These are phyloP conservation scores for Coleophoma crateriformis DNA, from an alignment of 2,329 filamentous ascomycete genomes.

Conservation along the genomic window DNA sequence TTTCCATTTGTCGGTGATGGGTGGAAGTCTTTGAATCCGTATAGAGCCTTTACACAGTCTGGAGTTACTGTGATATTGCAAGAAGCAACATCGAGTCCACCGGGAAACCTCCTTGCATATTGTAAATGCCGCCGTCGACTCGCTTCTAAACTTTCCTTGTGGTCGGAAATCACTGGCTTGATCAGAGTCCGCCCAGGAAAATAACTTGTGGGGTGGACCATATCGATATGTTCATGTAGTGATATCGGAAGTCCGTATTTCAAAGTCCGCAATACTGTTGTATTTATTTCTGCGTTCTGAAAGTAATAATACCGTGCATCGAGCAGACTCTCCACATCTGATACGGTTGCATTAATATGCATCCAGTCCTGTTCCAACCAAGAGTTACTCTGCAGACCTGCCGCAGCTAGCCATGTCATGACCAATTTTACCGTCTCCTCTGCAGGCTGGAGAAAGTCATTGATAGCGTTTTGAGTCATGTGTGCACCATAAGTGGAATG, in stretches of 20 bases:
- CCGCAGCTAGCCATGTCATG: constrained; percentile 35
- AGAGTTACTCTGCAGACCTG: constrained; percentile 34
- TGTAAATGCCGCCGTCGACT: background rate
- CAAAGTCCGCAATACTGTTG: constrained; percentile 41
- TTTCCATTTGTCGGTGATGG: constrained; percentile 9
- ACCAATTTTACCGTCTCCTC: constrained; percentile 30
- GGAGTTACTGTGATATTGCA: constrained; percentile 27
- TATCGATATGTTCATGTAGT: constrained; percentile 29
- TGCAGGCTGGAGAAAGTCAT: constrained; percentile 34
- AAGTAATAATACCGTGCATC: constrained; percentile 21
- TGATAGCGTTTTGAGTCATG: constrained; percentile 35
- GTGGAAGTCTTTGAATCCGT: constrained; percentile 18
- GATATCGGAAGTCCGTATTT: constrained; percentile 32
- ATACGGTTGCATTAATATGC: constrained; percentile 18
- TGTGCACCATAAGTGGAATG: constrained; percentile 42
- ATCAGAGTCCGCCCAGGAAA: constrained; percentile 31
- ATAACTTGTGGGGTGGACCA: constrained; percentile 36
- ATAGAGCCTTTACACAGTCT: constrained; percentile 24
- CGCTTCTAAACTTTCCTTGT: background rate
- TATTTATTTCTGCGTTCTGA: constrained; percentile 34
- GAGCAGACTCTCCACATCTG: constrained; percentile 20
- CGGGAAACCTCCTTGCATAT: constrained; percentile 1
- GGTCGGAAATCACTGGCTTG: background rate
- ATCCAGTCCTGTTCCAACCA: constrained; percentile 46
- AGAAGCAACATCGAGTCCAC: constrained; percentile 12